These are phyloP conservation scores for Xylaria acuta DNA, from an alignment of 495 filamentous ascomycete species.

Conservation along the genomic window DNA sequence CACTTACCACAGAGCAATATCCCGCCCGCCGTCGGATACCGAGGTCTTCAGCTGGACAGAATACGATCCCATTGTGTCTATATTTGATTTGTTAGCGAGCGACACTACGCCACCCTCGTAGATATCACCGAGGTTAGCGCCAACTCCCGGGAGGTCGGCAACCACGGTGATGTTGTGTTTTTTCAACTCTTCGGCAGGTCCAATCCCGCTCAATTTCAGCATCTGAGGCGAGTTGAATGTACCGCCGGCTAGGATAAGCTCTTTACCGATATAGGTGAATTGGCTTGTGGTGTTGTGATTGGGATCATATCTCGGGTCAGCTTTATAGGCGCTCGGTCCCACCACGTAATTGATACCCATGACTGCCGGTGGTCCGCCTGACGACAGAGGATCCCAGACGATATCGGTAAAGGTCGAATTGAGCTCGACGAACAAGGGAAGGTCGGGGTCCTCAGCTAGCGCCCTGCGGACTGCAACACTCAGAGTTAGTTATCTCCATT, in stretches of 20 bases:
- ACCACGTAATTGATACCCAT: constrained; percentile 47
- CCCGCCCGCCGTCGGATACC: constrained; percentile 27
- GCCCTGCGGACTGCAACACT: constrained; percentile 46
- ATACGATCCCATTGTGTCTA: constrained; percentile 28
- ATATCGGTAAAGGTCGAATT: constrained; percentile 43
- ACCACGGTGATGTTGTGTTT: constrained; percentile 55
- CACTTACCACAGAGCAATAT: constrained; percentile 36
- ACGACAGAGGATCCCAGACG: constrained; percentile 31
- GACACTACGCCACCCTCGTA: constrained; percentile 45
- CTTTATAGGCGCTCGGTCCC: constrained; percentile 47
- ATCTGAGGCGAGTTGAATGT: constrained; percentile 65
- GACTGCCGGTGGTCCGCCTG: constrained; percentile 37
- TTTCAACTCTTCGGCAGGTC: constrained; percentile 54
- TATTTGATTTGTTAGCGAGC: constrained; percentile 29
- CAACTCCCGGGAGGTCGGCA: constrained; percentile 60
- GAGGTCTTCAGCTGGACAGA: constrained; percentile 41
- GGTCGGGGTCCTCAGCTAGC: constrained; percentile 38
- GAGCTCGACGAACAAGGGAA: constrained; percentile 43
- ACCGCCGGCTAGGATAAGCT: constrained; percentile 61
- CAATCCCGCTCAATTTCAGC: constrained; percentile 62
- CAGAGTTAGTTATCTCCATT: too few relatives aligned
- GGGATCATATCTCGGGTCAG: constrained; percentile 45
- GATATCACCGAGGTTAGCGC: constrained; percentile 63
- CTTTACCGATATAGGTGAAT: constrained; percentile 39
- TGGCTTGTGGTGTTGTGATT: constrained; percentile 32